Evolutionary conservation across 345 rosid genomes (phyloP).

Genomic region (Dimocarpus longan): DNA sequence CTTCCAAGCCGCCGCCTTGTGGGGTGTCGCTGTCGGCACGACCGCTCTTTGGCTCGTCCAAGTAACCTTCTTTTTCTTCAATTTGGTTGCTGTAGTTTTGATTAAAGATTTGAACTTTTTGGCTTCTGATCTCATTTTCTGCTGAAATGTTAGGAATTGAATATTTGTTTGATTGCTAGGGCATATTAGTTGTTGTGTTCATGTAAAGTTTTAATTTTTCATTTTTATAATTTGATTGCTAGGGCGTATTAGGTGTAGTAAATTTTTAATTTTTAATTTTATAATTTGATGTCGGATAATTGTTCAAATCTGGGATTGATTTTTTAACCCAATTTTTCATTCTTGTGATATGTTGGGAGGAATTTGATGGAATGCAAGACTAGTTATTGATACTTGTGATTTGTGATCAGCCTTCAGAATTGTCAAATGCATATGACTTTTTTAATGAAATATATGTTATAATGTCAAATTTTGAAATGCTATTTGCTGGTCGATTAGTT

Average conservation of each 20-base stretch:
- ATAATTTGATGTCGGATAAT: not conserved
- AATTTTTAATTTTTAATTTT: not conserved
- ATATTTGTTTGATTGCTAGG: not conserved
- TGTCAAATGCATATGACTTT: not conserved
- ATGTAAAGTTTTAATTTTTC: not conserved
- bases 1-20: constrained; percentile 69
- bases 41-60: constrained; percentile 76
- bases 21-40: constrained; percentile 85
- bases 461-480: not conserved
- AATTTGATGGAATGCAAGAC: not conserved
- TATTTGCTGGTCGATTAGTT: not conserved
- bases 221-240: not conserved
- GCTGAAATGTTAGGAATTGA: not conserved
- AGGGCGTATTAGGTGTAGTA: not conserved
- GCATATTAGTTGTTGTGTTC: not conserved
- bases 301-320: not conserved
- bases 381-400: not conserved
- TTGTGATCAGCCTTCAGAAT: not conserved
- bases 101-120: not conserved
- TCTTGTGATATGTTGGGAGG: not conserved
- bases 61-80: constrained; percentile 37
- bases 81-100: not conserved
- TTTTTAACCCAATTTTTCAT: not conserved
- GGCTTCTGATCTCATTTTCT: not conserved
- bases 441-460: not conserved